These are phyloP conservation scores for Macroventuria anomochaeta DNA, from an alignment of 2,329 filamentous ascomycete genomes.

Conservation along the genomic window DNA sequence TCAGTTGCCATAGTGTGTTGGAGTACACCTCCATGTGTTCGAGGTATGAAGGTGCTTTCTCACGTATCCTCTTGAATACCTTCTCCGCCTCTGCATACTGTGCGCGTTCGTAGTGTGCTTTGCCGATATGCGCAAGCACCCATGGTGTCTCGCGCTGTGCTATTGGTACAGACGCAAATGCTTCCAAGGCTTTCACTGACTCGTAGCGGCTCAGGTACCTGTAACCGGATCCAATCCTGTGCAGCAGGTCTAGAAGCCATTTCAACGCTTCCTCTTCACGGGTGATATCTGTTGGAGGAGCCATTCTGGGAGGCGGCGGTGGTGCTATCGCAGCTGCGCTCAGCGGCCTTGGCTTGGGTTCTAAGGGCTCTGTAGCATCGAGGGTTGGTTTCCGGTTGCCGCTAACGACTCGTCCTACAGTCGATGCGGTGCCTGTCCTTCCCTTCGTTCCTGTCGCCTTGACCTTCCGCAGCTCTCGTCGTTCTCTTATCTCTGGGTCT, in stretches of 20 bases:
- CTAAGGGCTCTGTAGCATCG: conserved; percentile 73
- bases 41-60: conserved; percentile 79
- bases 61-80: conserved; percentile 79
- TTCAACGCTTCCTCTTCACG: conserved; percentile 78
- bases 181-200: conserved; percentile 76
- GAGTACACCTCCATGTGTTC: conserved; percentile 99
- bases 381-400: conserved; percentile 80
- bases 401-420: conserved; percentile 84
- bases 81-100: conserved; percentile 86
- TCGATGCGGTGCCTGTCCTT: conserved; percentile 68
- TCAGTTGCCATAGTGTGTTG: conserved; percentile 97
- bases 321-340: conserved; percentile 42
- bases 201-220: conserved; percentile 79
- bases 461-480: conserved; percentile 82
- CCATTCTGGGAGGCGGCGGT: conserved; percentile 40
- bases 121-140: conserved; percentile 89
- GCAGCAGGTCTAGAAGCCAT: conserved; percentile 79
- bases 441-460: conserved; percentile 75
- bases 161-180: conserved; percentile 73
- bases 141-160: conserved; percentile 88
- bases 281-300: conserved; percentile 61
- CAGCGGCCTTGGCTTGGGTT: conserved; percentile 58
- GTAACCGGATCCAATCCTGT: conserved; percentile 81
- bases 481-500: conserved; percentile 63
- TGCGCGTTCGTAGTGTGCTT: conserved; percentile 88